Evolutionary conservation across 2,329 filamentous ascomycete genomes (phyloP), one percentile per base, ranked within the genome.

Genomic region (Metarhizium brunneum): DNA sequence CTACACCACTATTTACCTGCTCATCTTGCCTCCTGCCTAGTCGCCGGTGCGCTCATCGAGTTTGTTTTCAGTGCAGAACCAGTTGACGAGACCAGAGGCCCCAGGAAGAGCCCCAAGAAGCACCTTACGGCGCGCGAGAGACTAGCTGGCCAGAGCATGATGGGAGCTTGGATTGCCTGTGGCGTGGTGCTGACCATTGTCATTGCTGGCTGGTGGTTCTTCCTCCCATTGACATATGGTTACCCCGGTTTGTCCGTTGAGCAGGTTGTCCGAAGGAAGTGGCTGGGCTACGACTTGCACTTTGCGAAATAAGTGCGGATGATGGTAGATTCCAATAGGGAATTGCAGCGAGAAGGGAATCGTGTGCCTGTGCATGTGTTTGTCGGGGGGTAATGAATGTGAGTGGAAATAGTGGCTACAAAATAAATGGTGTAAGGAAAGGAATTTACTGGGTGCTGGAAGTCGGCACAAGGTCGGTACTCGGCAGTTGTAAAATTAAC

Each of bases 1-100:
- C 74, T 99, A 63, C 94, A 99, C 72, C 94, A 99, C 73, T 99
- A 99, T 69, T 83, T 99, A 3, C 94, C 94, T 0, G 90, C 94
- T 1, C 94, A 99, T 68, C 80, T 99, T 11, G 92, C 94, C 1
- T 96, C 91, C 6, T 85, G 85, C 32, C 81, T 99, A 42, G 92
- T 99, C 25, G 88, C 94, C 0, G 94, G 94, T 51, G 90, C 92
- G 25, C 79, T 99, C 20, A 76, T 99, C 20, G 94, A 99, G 70
- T 99, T 99, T 70, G 85, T 99, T 68, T 97, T 97, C 78, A 95
- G 90, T 69, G 82, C 91, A 54, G 91, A 96, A 66, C 86, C 91
- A 0, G 65, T 58, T 51, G 75, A 77, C 64, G 69, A 72, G 25
- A 73, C 69, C 60, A 80, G 79, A 71, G 69, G 69, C 68, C 10